Base-by-base conservation (phyloP, 2,329 filamentous ascomycete species). In the Sporothrix dimorphospora region DNA sequence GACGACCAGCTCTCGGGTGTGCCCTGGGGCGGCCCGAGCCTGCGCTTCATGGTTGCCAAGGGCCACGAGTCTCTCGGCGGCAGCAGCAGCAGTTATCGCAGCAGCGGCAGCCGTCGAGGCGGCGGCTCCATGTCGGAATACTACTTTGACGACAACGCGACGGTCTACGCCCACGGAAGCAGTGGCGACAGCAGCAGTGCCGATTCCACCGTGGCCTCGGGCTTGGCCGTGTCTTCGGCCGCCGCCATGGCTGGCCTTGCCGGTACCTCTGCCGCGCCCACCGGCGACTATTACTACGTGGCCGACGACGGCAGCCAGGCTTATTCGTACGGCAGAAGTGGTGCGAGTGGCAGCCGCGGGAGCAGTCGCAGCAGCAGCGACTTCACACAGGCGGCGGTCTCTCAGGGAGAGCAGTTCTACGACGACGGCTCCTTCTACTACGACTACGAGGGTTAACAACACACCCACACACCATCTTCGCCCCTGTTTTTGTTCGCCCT, bases 1-100 rank as follows among this genome's bases (percentile, higher is more conserved):
- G 85, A 87, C 66, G 77, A 81, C 47, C 84, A 86, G 14, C 83
- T 88, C 7, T 89, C 90, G 0, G 91, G 91, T 0, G 82, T 93
- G 3, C 91, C 91, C 0, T 94, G 91, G 92, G 92, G 92, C 47
- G 87, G 90, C 24, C 80, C 92, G 75, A 91, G 86, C 73, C 85
- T 93, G 81, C 85, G 82, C 51, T 84, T 85, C 75, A 82, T 88
- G 34, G 80, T 88, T 0, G 79, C 83, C 8, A 81, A 83, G 68
- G 87, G 87, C 61, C 85, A 87, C 76, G 85, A 87, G 75, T 80
- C 80, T 8, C 81, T 83, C 72, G 84, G 83, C 75, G 80, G 81
- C 42, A 82, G 82, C 9, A 83, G 82, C 72, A 83, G 82, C 75
- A 53, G 63, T 79, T 81, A 9, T 79, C 47, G 63, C 49, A 71